These are phyloP conservation scores for Coleophoma eucalyptorum DNA, from an alignment of 2,329 filamentous ascomycete genomes.

Conservation along the genomic window DNA sequence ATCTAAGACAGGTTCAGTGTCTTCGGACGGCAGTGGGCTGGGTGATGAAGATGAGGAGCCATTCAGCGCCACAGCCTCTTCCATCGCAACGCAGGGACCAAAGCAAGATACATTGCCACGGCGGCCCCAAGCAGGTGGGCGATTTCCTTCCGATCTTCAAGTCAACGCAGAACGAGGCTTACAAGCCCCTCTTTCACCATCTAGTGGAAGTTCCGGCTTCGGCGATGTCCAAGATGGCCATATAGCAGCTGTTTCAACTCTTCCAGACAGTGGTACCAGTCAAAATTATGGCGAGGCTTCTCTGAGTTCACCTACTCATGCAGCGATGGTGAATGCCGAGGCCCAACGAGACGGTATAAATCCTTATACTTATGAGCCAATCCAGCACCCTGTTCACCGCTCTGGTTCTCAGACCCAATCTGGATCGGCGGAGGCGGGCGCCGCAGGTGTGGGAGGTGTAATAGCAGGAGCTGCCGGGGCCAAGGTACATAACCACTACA, in stretches of 20 bases:
- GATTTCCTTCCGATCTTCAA: conserved; percentile 92
- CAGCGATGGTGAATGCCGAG: conserved; percentile 44
- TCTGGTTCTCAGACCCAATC: background rate
- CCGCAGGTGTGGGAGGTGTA: conserved; percentile 17
- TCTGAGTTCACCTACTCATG: conserved; percentile 42
- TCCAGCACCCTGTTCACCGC: conserved; percentile 9
- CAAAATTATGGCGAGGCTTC: conserved; percentile 29
- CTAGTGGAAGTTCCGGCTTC: conserved; percentile 72
- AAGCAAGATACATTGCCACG: conserved; percentile 49
- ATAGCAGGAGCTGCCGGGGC: conserved; percentile 12
- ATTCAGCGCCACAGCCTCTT: conserved; percentile 52
- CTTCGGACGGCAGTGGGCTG: conserved; percentile 71
- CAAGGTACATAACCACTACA: conserved; percentile 14
- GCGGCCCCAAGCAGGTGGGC: conserved; percentile 87
- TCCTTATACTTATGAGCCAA: conserved; percentile 43
- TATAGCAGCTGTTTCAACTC: conserved; percentile 48
- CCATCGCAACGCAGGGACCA: conserved; percentile 47
- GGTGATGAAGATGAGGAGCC: conserved; percentile 71
- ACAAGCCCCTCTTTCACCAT: conserved; percentile 74
- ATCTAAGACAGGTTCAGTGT: conserved; percentile 50
- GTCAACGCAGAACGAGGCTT: conserved; percentile 74
- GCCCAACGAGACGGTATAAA: conserved; percentile 53
- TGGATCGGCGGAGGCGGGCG: background rate
- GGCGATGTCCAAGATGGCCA: conserved; percentile 48
- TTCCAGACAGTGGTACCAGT: conserved; percentile 18